Base-by-base conservation (phyloP, 23 red algal species). In the Porphyridium purpureum region DNA sequence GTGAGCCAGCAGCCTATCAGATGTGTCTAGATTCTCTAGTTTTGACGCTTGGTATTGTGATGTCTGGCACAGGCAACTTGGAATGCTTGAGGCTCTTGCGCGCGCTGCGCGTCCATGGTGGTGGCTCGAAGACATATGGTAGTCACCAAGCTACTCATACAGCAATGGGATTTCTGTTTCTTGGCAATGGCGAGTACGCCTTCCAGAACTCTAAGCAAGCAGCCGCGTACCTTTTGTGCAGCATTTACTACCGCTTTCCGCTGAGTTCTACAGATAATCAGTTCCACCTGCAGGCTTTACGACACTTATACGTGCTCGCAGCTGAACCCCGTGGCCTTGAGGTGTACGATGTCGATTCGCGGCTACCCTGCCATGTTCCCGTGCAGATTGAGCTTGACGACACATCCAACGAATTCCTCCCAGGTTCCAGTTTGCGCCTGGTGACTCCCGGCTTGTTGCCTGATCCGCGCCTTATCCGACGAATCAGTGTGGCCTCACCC, bases 231-330 rank as follows among this genome's bases (percentile, higher is more conserved):
- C 66, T 98, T 8, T 21, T 98, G 29, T 75, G 66, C 46, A 65
- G 72, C 5, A 48, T 86, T 29, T 98, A 86, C 58, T 80, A 78
- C 1, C 60, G 57, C 7, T 86, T 84, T 59, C 90, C 90, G 22
- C 33, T 55, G 5, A 59, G 42, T 50, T 66, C 74, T 14, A 47
- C 57, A 8, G 90, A 98, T 53, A 98, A 98, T 70, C 73, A 65
- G 38, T 82, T 70, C 55, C 90, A 98, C 44, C 63, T 98, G 28
- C 90, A 98, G 64, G 90, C 90, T 34, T 55, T 86, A 28, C 54
- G 90, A 50, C 90, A 98, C 44, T 56, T 84, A 36, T 98, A 98
- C 64, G 78, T 82, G 49, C 49, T 98, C 21, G 90, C 90, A 6
- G 54, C 58, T 7, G 81, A 86, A 27, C 63, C 77, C 23, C 57